Percentiles rank a stretch among this genome's conserved stretches.
These are phyloP conservation scores for Boeremia exigua DNA, from an alignment of 2,329 filamentous ascomycete species.

Conservation along the genomic window DNA sequence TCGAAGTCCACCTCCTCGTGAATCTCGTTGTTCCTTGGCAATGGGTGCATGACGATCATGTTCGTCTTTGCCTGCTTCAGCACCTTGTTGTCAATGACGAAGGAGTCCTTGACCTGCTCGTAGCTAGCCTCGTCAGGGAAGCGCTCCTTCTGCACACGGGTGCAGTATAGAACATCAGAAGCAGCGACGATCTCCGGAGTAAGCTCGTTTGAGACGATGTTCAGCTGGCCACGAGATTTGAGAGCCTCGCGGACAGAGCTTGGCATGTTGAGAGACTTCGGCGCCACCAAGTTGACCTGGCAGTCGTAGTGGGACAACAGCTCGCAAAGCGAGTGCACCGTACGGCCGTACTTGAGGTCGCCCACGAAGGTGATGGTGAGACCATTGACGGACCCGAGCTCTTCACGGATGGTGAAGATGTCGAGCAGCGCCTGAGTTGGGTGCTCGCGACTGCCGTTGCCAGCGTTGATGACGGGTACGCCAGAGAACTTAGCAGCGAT, in stretches of 20 bases:
- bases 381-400: constrained; percentile 92
- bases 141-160: constrained; percentile 93
- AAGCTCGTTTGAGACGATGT: constrained; percentile 75
- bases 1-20: constrained; percentile 97
- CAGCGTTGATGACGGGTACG: constrained; percentile 95
- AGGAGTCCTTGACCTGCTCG: constrained; percentile 84
- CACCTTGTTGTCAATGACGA: constrained; percentile 88
- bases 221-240: constrained; percentile 74
- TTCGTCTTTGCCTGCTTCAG: constrained; percentile 89
- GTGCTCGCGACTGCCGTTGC: constrained; percentile 94
- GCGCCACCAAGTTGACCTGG: constrained; percentile 87
- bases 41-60: constrained; percentile 94
- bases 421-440: constrained; percentile 97
- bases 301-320: constrained; percentile 96
- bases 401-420: constrained; percentile 97
- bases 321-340: constrained; percentile 94
- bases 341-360: constrained; percentile 89
- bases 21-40: constrained; percentile 93
- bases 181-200: constrained; percentile 85
- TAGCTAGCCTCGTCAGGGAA: constrained; percentile 84
- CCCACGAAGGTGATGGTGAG: constrained; percentile 96
- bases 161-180: constrained; percentile 96
- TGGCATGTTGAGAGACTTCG: constrained; percentile 78
- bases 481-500: constrained; percentile 85
- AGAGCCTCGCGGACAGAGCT: constrained; percentile 75